phyloP scores from a whole-genome alignment of 1,284 basidiomycete genomes.

The Golubevia sp. region DNA sequence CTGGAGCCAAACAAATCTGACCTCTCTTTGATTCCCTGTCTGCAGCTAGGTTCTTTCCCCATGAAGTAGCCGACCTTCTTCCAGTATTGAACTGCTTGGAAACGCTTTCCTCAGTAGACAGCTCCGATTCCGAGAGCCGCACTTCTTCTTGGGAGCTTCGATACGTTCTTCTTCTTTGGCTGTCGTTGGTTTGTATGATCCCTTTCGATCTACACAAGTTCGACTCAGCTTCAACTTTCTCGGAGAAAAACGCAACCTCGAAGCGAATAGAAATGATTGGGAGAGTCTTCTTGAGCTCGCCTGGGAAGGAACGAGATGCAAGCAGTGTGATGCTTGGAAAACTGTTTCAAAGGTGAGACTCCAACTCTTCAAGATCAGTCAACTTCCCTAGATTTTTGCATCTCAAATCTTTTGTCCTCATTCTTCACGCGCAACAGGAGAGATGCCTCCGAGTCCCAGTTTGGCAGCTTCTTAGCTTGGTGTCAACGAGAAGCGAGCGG shows the following conservation, averaged over 20 bases:
- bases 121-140: conserved; percentile 28
- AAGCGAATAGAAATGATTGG: conserved; percentile 69
- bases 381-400: too few species aligned
- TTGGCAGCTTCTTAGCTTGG: conserved; percentile 12
- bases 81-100: conserved; percentile 74
- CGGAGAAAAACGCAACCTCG: conserved; percentile 63
- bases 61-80: conserved; percentile 79
- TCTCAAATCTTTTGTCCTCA: not conserved
- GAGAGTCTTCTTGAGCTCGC: conserved; percentile 69
- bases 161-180: conserved; percentile 86
- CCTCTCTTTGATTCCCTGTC: not conserved
- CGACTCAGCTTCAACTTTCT: conserved; percentile 66
- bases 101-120: conserved; percentile 62
- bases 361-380: not conserved
- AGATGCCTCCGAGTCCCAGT: conserved; percentile 21
- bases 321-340: conserved; percentile 74
- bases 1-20: not conserved
- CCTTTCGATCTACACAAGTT: conserved; percentile 89
- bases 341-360: conserved; percentile 74
- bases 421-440: conserved; percentile 8
- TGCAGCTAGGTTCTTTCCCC: conserved; percentile 87
- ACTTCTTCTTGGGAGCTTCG: conserved; percentile 74
- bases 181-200: conserved; percentile 89
- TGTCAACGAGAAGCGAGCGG: conserved; percentile 8
- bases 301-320: conserved; percentile 82